Conservation (phyloP, 192 early-diverging fungal genomes). For the Coemansia sp. region DNA sequence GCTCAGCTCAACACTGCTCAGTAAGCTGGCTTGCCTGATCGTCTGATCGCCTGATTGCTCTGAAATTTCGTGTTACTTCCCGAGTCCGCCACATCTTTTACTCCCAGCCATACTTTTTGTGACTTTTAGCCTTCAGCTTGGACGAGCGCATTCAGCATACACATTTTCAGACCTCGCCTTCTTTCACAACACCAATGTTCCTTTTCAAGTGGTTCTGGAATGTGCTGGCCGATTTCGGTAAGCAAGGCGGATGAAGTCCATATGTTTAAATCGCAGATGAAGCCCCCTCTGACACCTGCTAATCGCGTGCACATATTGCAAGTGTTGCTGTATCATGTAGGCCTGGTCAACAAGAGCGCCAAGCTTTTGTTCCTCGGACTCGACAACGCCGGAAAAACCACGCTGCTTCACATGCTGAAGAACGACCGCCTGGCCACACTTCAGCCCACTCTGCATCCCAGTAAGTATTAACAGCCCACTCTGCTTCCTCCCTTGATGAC, state of each 20-base stretch:
- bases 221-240: slow-evolving; percentile 87
- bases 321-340: slow-evolving; percentile 54
- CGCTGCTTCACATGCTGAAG: slow-evolving; percentile 98
- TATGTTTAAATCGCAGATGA: slow-evolving; percentile 6
- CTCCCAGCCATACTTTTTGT: not conserved
- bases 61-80: not conserved
- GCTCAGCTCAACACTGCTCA: not conserved
- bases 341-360: slow-evolving; percentile 98
- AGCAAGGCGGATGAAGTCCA: slow-evolving; percentile 23
- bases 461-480: slow-evolving; percentile 57
- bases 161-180: not conserved
- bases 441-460: slow-evolving; percentile 96
- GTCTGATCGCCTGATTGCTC: slow-evolving; percentile 6
- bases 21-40: not conserved
- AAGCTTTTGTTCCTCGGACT: slow-evolving; percentile 98
- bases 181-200: slow-evolving; percentile 67
- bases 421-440: slow-evolving; percentile 94
- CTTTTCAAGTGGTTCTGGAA: slow-evolving; percentile 98
- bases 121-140: slow-evolving; percentile 6
- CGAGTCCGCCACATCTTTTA: slow-evolving; percentile 3
- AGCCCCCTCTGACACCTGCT: not conserved
- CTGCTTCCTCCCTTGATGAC: not conserved
- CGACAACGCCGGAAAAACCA: slow-evolving; percentile 98
- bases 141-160: slow-evolving; percentile 5
- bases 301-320: not conserved